Evolutionary conservation across 2,329 filamentous ascomycete species (phyloP).

Genomic region (Fusarium newnesense): DNA sequence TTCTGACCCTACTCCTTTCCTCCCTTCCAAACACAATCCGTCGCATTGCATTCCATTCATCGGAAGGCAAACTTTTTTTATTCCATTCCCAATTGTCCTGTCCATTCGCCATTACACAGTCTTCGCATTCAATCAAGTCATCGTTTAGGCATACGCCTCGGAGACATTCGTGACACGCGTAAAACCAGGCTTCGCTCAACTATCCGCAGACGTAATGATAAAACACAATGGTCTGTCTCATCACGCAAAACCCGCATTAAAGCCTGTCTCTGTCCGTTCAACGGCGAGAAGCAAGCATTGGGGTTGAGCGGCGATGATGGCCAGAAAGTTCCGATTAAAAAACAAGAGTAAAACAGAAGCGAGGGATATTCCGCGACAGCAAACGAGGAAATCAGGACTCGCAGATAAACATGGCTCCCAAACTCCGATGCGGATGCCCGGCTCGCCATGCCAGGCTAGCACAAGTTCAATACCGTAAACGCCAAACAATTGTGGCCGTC

Average conservation of each 20-base stretch:
- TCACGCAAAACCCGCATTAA: slow-evolving; percentile 27
- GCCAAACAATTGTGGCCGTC: slow-evolving; percentile 36
- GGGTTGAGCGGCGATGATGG: slow-evolving; percentile 22
- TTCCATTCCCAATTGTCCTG: slow-evolving; percentile 5
- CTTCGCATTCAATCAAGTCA: slow-evolving; percentile 37
- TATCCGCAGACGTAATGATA: slow-evolving; percentile 2
- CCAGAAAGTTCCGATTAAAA: slow-evolving; percentile 32
- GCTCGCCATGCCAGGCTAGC: slow-evolving; percentile 37
- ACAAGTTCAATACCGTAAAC: slow-evolving; percentile 39
- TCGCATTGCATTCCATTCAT: slow-evolving; percentile 32
- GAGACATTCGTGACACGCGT: slow-evolving; percentile 36
- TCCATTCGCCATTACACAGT: slow-evolving; percentile 34
- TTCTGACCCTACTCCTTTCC: slow-evolving; percentile 26
- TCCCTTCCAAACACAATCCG: slow-evolving; percentile 18
- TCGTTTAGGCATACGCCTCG: slow-evolving; percentile 22
- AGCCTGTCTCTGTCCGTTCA: slow-evolving; percentile 40
- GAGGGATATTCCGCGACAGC: slow-evolving; percentile 12
- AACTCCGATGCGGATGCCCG: slow-evolving; percentile 42
- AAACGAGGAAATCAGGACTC: slow-evolving; percentile 8
- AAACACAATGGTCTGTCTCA: slow-evolving; percentile 13
- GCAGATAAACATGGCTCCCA: slow-evolving; percentile 30
- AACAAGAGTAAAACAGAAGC: slow-evolving; percentile 26
- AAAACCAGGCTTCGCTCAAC: slow-evolving; percentile 30
- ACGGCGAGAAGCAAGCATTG: slow-evolving; percentile 36
- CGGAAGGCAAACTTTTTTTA: slow-evolving; percentile 36